phyloP scores from a whole-genome alignment of 495 filamentous ascomycete genomes.

The Neurospora tetraspora region DNA sequence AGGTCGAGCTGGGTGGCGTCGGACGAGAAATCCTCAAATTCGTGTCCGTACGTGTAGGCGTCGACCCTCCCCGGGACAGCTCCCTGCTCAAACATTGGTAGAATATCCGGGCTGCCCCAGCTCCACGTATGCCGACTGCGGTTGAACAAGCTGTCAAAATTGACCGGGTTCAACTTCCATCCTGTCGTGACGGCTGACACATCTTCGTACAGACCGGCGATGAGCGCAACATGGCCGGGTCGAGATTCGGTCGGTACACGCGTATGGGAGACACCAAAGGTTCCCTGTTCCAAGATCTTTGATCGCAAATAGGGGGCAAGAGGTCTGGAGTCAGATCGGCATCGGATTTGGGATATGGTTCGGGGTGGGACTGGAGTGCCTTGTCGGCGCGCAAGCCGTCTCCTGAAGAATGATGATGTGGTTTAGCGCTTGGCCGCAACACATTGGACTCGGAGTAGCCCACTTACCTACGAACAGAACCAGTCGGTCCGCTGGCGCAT shows the following conservation, averaged over 20 bases:
- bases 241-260: constrained; percentile 95
- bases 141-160: constrained; percentile 99
- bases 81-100: constrained; percentile 94
- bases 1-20: constrained; percentile 75
- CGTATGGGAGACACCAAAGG: constrained; percentile 97
- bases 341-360: constrained; percentile 64
- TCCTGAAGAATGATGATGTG: constrained; percentile 31
- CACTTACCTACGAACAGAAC: constrained; percentile 83
- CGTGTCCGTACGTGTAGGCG: constrained; percentile 70
- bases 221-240: constrained; percentile 94
- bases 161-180: constrained; percentile 97
- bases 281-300: constrained; percentile 78
- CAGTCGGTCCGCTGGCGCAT: constrained; percentile 78
- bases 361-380: constrained; percentile 87
- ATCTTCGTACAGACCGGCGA: constrained; percentile 96
- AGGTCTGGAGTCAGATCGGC: constrained; percentile 53
- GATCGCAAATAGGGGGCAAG: constrained; percentile 92
- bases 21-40: constrained; percentile 79
- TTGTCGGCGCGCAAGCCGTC: constrained; percentile 97
- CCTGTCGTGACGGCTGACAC: constrained; percentile 95
- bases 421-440: neutral
- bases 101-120: constrained; percentile 97
- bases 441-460: constrained; percentile 13
- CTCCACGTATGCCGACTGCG: constrained; percentile 94
- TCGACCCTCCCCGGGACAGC: constrained; percentile 82